These are phyloP conservation scores for Zygosaccharomyces lentus DNA, from an alignment of 805 yeast species.

Conservation along the genomic window DNA sequence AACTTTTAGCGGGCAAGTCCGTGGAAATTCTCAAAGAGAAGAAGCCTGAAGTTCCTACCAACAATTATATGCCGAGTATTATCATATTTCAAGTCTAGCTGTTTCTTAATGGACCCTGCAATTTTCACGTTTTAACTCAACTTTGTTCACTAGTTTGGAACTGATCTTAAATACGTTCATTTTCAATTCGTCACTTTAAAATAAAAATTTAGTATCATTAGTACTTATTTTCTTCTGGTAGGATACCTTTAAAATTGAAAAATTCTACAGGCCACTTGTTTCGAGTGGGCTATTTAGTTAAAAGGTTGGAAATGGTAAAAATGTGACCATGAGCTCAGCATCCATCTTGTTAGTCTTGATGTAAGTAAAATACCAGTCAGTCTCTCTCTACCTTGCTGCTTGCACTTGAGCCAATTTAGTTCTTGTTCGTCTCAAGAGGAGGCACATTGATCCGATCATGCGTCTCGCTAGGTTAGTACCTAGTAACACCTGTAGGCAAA, in stretches of 20 bases:
- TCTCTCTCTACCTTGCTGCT: too few relatives aligned
- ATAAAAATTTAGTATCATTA: background rate
- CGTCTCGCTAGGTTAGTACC: too few relatives aligned
- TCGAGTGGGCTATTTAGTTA: background rate
- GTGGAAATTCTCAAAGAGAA: too few relatives aligned
- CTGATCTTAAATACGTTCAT: conserved; percentile 25
- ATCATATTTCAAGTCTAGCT: conserved; percentile 58
- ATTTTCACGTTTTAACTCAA: conserved; percentile 42
- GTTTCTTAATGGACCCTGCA: conserved; percentile 60
- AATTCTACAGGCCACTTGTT: background rate
- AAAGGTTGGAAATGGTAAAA: background rate
- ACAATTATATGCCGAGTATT: conserved; percentile 79
- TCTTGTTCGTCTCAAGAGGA: too few relatives aligned
- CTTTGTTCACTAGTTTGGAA: conserved; percentile 21
- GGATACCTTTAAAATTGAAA: conserved; percentile 30
- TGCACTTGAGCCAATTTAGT: too few relatives aligned
- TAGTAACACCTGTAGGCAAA: too few relatives aligned
- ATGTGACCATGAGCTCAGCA: conserved; percentile 6
- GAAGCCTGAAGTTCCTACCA: conserved; percentile 65
- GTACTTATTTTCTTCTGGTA: conserved; percentile 9
- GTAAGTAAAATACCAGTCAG: too few relatives aligned
- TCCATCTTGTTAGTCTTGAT: conserved; percentile 5
- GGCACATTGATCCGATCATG: too few relatives aligned
- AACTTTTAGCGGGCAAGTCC: too few relatives aligned
- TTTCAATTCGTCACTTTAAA: conserved; percentile 27